phyloP scores from a whole-genome alignment of 2,329 filamentous ascomycete species.

The Didymella lethalis region DNA sequence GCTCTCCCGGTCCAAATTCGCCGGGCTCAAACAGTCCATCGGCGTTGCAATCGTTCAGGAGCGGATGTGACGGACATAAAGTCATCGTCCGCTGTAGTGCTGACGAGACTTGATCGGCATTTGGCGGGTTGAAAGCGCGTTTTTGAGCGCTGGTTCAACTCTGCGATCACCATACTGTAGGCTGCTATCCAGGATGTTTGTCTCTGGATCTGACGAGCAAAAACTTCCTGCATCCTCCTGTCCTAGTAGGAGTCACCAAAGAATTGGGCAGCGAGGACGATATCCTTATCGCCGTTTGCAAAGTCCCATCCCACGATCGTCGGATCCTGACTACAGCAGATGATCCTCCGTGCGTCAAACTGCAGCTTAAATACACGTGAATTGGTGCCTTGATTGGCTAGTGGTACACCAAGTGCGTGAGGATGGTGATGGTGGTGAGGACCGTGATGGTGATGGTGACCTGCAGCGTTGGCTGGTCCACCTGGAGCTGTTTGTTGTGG shows the following conservation, averaged over 20 bases:
- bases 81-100: not conserved
- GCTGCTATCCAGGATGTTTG: not conserved
- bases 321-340: conserved; percentile 91
- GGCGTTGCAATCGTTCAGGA: not conserved
- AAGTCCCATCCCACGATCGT: conserved; percentile 98
- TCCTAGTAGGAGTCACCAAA: conserved; percentile 63
- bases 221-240: not conserved
- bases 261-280: conserved; percentile 79
- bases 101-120: not conserved
- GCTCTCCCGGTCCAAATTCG: conserved; percentile 2
- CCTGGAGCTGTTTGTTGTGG: conserved; percentile 26
- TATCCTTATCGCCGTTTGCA: conserved; percentile 81
- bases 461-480: conserved; percentile 27
- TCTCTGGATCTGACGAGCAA: not conserved
- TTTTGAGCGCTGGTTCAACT: too few relatives aligned
- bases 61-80: not conserved
- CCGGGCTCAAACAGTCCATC: not conserved
- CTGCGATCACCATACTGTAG: not conserved
- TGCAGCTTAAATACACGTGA: conserved; percentile 92
- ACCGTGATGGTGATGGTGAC: conserved; percentile 38
- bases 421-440: conserved; percentile 43
- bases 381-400: conserved; percentile 50
- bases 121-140: too few relatives aligned
- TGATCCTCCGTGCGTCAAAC: conserved; percentile 90
- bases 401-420: conserved; percentile 34